Evolutionary conservation across 2,329 filamentous ascomycete genomes (phyloP).

Genomic region (Neopestalotiopsis clavispora): DNA sequence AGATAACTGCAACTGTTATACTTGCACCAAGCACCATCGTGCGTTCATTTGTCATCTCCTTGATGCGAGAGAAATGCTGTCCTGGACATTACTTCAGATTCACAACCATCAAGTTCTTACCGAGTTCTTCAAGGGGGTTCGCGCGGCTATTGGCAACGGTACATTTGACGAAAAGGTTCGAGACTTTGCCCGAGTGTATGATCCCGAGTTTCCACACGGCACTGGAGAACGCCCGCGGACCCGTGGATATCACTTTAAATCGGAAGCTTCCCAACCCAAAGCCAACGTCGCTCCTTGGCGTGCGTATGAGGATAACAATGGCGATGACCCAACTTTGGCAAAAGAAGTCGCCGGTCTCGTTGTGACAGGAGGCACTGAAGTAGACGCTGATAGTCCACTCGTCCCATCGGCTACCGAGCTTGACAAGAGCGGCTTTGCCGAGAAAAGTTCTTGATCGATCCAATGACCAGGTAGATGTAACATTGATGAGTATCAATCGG

Average conservation of each 20-base stretch:
- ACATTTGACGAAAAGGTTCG: constrained; percentile 61
- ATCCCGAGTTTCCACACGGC: constrained; percentile 71
- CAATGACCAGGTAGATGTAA: neutral
- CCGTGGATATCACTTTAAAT: constrained; percentile 83
- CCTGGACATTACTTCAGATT: constrained; percentile 89
- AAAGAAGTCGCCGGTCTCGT: constrained; percentile 49
- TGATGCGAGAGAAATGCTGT: constrained; percentile 92
- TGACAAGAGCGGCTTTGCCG: constrained; percentile 60
- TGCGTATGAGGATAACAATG: constrained; percentile 45
- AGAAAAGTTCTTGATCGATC: constrained; percentile 34
- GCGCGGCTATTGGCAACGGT: constrained; percentile 67
- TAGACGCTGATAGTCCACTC: constrained; percentile 53
- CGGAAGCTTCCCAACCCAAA: constrained; percentile 66
- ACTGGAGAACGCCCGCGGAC: constrained; percentile 80
- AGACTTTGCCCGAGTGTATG: constrained; percentile 62
- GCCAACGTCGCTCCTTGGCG: constrained; percentile 74
- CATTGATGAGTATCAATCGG: neutral
- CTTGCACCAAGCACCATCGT: constrained; percentile 81
- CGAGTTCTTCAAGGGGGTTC: constrained; percentile 74
- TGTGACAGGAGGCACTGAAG: constrained; percentile 33
- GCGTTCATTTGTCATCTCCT: constrained; percentile 90
- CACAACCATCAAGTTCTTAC: constrained; percentile 83
- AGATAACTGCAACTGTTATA: constrained; percentile 75
- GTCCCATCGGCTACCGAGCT: constrained; percentile 55
- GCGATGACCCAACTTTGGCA: constrained; percentile 43